phyloP scores from a whole-genome alignment of 164 flowering plant genomes.

The Magnolia kwangsiensis region DNA sequence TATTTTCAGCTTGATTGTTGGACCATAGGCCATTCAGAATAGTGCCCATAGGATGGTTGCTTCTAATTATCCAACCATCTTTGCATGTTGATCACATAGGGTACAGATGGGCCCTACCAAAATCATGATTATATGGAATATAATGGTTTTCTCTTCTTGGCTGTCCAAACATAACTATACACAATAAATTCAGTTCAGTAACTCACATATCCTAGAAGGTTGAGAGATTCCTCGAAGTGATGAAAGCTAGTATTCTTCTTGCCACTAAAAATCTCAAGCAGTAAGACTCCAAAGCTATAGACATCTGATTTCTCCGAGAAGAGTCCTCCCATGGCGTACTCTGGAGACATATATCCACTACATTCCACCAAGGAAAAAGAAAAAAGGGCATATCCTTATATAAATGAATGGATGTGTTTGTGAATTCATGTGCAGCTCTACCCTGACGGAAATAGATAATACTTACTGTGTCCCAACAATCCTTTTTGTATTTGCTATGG shows the following conservation, averaged over 20 bases:
- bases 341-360: slow-evolving; percentile 66
- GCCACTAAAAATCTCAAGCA: slow-evolving; percentile 53
- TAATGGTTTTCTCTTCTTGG: no score
- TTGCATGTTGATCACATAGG: no score
- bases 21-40: no score
- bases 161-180: no score
- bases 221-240: slow-evolving; percentile 22
- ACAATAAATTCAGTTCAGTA: no score
- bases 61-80: no score
- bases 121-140: no score
- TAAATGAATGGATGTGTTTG: not conserved
- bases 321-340: slow-evolving; percentile 47
- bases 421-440: no score
- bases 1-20: no score
- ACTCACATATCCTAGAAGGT: slow-evolving; percentile 55
- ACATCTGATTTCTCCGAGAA: slow-evolving; percentile 55
- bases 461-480: slow-evolving; percentile 42
- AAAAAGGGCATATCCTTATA: no score
- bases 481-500: slow-evolving; percentile 20
- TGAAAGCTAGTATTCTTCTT: slow-evolving; percentile 41
- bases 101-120: no score
- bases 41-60: no score
- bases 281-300: slow-evolving; percentile 51
- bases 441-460: not conserved
- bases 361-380: slow-evolving; percentile 2